phyloP scores from a whole-genome alignment of 495 filamentous ascomycete genomes.

The Bacidia gigantensis region DNA sequence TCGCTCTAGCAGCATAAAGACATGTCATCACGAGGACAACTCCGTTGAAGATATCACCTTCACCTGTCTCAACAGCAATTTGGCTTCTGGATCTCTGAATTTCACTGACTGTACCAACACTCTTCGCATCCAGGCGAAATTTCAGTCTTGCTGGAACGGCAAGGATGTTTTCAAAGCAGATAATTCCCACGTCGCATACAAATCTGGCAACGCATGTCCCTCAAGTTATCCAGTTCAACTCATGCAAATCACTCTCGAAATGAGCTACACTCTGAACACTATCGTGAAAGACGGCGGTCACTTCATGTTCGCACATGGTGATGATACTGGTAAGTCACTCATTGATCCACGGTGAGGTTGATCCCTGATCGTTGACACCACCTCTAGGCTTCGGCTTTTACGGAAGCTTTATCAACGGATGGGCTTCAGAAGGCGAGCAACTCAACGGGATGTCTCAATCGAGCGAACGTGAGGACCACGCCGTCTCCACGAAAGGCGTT shows the following conservation, averaged over 20 bases:
- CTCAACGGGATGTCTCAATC: too few species aligned
- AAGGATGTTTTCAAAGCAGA: constrained; percentile 24
- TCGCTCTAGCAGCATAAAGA: constrained; percentile 25
- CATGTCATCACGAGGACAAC: constrained; percentile 17
- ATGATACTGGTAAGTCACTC: constrained; percentile 23
- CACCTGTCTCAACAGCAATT: constrained; percentile 19
- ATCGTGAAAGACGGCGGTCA: constrained; percentile 14
- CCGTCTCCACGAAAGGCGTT: not conserved
- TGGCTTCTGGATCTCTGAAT: constrained; percentile 15
- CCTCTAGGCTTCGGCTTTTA: constrained; percentile 34
- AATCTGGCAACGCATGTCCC: constrained; percentile 27
- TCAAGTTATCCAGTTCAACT: constrained; percentile 25
- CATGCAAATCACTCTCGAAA: constrained; percentile 30
- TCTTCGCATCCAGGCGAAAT: constrained; percentile 30
- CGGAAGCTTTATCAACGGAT: constrained; percentile 37
- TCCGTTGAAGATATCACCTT: constrained; percentile 29
- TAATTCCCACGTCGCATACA: constrained; percentile 30
- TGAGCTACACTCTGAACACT: constrained; percentile 21
- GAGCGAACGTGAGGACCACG: too few species aligned
- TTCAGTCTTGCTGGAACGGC: constrained; percentile 30
- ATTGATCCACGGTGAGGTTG: too few species aligned
- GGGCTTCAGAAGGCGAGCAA: too few species aligned
- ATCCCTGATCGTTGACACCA: not conserved
- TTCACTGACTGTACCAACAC: constrained; percentile 17
- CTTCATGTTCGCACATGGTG: constrained; percentile 26